phyloP scores from a whole-genome alignment of 345 rosid species.

The Bruguiera gymnorhiza region DNA sequence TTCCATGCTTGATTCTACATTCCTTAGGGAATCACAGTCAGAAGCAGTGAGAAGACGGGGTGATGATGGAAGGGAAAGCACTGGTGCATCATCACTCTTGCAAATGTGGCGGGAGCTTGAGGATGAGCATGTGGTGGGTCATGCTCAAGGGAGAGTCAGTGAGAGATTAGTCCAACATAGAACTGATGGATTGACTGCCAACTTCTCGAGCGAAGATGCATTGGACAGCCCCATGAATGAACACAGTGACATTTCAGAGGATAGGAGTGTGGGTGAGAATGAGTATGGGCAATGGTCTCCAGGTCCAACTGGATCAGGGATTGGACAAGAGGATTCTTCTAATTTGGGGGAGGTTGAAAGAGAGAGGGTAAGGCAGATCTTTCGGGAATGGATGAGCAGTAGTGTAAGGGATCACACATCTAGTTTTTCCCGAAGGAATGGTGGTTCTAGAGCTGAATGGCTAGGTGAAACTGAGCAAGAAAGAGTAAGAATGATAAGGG shows the following conservation, averaged over 20 bases:
- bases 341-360: slow-evolving; percentile 77
- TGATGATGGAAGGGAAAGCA: slow-evolving; percentile 55
- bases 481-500: slow-evolving; percentile 86
- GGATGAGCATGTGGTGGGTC: slow-evolving; percentile 79
- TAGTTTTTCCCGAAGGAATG: slow-evolving; percentile 38
- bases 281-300: slow-evolving; percentile 58
- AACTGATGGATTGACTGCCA: slow-evolving; percentile 36
- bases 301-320: slow-evolving; percentile 43
- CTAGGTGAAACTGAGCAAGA: slow-evolving; percentile 92
- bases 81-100: slow-evolving; percentile 69
- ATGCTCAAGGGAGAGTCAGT: slow-evolving; percentile 46
- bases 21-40: slow-evolving; percentile 64
- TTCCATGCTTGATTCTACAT: slow-evolving; percentile 66
- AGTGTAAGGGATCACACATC: slow-evolving; percentile 53
- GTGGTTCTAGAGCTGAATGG: slow-evolving; percentile 61
- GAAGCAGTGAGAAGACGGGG: slow-evolving; percentile 47
- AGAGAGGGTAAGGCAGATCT: slow-evolving; percentile 82
- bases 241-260: slow-evolving; percentile 39
- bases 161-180: slow-evolving; percentile 46
- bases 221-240: slow-evolving; percentile 41
- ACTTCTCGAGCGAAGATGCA: slow-evolving; percentile 32
- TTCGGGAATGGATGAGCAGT: slow-evolving; percentile 76
- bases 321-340: slow-evolving; percentile 54
- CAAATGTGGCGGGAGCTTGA: slow-evolving; percentile 91
- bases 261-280: slow-evolving; percentile 43